phyloP scores from a whole-genome alignment of 257 asterid genomes.

The Solanum chiquidenum region DNA sequence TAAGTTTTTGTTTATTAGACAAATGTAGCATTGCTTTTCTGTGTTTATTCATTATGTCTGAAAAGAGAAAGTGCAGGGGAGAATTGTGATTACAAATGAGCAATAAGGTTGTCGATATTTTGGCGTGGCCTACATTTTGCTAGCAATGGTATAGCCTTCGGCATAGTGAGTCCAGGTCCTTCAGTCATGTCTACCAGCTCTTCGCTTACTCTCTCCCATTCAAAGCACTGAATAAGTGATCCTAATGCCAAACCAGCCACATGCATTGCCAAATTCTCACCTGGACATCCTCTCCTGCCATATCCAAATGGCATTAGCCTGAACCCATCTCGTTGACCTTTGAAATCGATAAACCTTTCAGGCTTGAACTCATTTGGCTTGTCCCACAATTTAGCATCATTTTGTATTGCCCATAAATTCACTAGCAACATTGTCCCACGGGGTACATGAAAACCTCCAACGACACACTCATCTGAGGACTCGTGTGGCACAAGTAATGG shows the following conservation, averaged over 20 bases:
- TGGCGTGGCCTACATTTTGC: slow-evolving; percentile 8
- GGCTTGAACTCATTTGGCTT: slow-evolving; percentile 14
- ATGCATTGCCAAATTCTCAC: slow-evolving; percentile 4
- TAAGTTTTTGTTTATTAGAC: neutral
- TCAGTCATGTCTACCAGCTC: slow-evolving; percentile 15
- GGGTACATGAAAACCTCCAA: slow-evolving; percentile 13
- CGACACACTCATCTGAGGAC: slow-evolving; percentile 6
- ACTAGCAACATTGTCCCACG: slow-evolving; percentile 12
- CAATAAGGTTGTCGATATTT: neutral
- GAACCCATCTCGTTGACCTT: neutral
- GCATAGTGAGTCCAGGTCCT: neutral
- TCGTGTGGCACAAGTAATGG: slow-evolving; percentile 11
- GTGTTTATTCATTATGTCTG: neutral
- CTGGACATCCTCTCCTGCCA: slow-evolving; percentile 21
- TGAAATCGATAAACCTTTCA: slow-evolving; percentile 10
- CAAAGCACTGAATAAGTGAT: slow-evolving; percentile 15
- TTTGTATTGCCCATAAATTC: slow-evolving; percentile 14
- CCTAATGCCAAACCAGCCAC: slow-evolving; percentile 2
- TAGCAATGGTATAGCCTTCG: slow-evolving; percentile 5
- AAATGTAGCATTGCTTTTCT: neutral
- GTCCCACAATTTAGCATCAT: slow-evolving; percentile 12
- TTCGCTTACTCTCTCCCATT: slow-evolving; percentile 11
- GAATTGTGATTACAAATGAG: neutral
- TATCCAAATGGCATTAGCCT: slow-evolving; percentile 13
- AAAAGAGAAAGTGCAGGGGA: neutral